phyloP scores from a whole-genome alignment of 2,329 filamentous ascomycete genomes.

The Fusarium continuum region DNA sequence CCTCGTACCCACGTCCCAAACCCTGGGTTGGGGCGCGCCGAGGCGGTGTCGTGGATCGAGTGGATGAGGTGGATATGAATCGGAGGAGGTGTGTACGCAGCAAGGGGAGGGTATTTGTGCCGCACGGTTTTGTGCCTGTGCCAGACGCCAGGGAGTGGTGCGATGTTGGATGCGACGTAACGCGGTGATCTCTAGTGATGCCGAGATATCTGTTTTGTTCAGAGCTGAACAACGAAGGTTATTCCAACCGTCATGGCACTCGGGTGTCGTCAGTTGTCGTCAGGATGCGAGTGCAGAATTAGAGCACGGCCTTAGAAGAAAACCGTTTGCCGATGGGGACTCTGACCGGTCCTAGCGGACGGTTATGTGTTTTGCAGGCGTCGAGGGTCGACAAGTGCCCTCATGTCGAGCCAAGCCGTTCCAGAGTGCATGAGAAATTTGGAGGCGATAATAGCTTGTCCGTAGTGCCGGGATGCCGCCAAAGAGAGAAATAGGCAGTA shows the following conservation, averaged over 20 bases:
- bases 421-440: slow-evolving; percentile 24
- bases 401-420: slow-evolving; percentile 23
- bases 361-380: slow-evolving; percentile 34
- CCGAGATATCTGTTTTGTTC: slow-evolving; percentile 30
- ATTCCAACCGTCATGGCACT: neutral
- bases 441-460: slow-evolving; percentile 37
- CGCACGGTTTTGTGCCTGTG: slow-evolving; percentile 33
- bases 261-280: neutral
- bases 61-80: slow-evolving; percentile 33
- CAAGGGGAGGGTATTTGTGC: slow-evolving; percentile 20
- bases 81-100: slow-evolving; percentile 35
- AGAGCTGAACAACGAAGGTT: slow-evolving; percentile 10
- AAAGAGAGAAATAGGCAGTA: slow-evolving; percentile 2
- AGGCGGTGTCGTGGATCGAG: slow-evolving; percentile 45
- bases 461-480: slow-evolving; percentile 30
- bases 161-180: slow-evolving; percentile 31
- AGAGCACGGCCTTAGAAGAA: neutral
- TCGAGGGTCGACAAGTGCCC: slow-evolving; percentile 14
- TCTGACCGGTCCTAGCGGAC: slow-evolving; percentile 8
- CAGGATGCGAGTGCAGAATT: neutral
- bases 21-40: slow-evolving; percentile 40
- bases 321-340: slow-evolving; percentile 7
- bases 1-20: slow-evolving; percentile 41
- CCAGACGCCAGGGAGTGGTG: slow-evolving; percentile 32
- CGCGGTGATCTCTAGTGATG: slow-evolving; percentile 32